These are phyloP conservation scores for Sclerotinia glacialis DNA, from an alignment of 2,329 filamentous ascomycete species.

Conservation along the genomic window DNA sequence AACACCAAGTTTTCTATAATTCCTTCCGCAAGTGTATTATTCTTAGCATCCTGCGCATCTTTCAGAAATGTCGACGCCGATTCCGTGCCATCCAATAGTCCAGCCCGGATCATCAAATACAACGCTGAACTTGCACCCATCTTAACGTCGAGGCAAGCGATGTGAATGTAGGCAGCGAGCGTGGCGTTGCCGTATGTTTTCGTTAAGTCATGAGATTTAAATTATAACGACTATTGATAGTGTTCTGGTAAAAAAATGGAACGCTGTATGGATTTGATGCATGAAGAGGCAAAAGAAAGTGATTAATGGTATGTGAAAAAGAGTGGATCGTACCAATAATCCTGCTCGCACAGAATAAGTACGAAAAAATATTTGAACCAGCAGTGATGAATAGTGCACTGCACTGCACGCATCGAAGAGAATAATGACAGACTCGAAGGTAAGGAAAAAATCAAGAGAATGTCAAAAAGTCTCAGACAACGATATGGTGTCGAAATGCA, in stretches of 20 bases:
- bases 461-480: constrained; percentile 24
- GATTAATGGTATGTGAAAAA: constrained; percentile 23
- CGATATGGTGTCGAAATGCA: constrained; percentile 34
- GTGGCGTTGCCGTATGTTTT: constrained; percentile 34
- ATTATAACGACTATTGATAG: constrained; percentile 22
- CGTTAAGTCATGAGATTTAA: constrained; percentile 39
- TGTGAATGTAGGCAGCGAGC: constrained; percentile 35
- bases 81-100: constrained; percentile 19
- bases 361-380: constrained; percentile 39
- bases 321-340: constrained; percentile 34
- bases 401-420: constrained; percentile 33
- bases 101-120: constrained; percentile 31
- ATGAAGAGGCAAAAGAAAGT: constrained; percentile 14
- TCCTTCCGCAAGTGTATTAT: constrained; percentile 23
- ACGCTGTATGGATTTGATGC: constrained; percentile 22
- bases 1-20: constrained; percentile 38
- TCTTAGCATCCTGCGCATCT: constrained; percentile 20
- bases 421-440: constrained; percentile 31
- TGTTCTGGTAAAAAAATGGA: constrained; percentile 25
- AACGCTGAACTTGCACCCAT: constrained; percentile 32
- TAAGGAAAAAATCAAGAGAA: constrained; percentile 32
- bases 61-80: constrained; percentile 20
- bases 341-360: constrained; percentile 35
- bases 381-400: constrained; percentile 36
- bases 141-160: constrained; percentile 24